A percentile compares a stretch with the other conserved stretches of the same genome.
These are phyloP conservation scores for Parietichytrium sp. DNA, from an alignment of 108 stramenopile species.

Conservation along the genomic window DNA sequence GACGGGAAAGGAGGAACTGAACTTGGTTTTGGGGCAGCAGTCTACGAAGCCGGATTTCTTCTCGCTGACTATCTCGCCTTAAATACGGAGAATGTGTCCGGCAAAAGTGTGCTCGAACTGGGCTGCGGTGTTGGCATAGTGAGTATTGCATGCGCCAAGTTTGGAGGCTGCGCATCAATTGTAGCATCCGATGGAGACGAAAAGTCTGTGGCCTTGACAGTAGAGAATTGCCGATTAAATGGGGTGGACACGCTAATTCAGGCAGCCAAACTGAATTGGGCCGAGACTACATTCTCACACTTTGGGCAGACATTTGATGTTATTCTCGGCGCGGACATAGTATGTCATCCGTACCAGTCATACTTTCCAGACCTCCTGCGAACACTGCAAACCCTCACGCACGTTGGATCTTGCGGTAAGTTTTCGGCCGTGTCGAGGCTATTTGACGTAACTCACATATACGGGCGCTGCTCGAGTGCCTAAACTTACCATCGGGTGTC, in stretches of 20 bases:
- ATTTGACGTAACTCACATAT: too few species aligned
- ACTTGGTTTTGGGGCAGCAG: constrained; percentile 48
- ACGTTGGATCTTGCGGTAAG: too few species aligned
- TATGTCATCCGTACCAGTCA: not conserved
- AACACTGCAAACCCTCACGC: not conserved
- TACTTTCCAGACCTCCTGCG: constrained; percentile 18
- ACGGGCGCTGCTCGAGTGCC: too few species aligned
- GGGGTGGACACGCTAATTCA: not conserved
- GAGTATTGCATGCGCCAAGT: constrained; percentile 26
- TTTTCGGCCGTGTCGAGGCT: too few species aligned
- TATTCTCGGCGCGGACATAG: constrained; percentile 14
- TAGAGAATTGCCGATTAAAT: not conserved
- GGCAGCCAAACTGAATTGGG: not conserved
- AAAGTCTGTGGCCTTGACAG: not conserved
- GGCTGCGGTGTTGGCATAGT: not conserved
- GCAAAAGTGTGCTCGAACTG: constrained; percentile 35
- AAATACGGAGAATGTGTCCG: not conserved
- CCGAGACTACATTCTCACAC: not conserved
- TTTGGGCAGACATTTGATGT: not conserved
- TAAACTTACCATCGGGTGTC: too few species aligned
- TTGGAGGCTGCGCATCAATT: not conserved
- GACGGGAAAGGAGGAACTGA: constrained; percentile 52
- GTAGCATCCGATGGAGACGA: constrained; percentile 3
- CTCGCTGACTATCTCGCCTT: constrained; percentile 26
- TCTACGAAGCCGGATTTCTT: constrained; percentile 43